Percentiles rank a stretch among this genome's conserved stretches.
Evolutionary conservation across 257 asterid species (phyloP).

Genomic region (Nicotiana obtusifolia): DNA sequence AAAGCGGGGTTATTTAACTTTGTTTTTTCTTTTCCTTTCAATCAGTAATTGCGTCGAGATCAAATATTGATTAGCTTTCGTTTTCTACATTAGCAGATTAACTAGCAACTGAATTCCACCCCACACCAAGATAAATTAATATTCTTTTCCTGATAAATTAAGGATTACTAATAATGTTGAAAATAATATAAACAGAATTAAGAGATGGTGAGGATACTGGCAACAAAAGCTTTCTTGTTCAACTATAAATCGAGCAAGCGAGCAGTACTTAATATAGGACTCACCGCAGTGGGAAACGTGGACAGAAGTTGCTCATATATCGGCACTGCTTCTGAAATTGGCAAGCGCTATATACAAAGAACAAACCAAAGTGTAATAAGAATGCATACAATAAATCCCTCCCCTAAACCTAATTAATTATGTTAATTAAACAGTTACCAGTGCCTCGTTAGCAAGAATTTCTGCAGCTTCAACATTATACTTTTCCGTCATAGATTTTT

Average conservation of each 20-base stretch:
- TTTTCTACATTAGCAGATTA: slow-evolving; percentile 3
- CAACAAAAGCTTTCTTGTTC: not conserved
- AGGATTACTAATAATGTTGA: not conserved
- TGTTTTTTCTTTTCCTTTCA: not conserved
- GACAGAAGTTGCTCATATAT: slow-evolving; percentile 80
- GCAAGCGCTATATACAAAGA: slow-evolving; percentile 45
- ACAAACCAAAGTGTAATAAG: not conserved
- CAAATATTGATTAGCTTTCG: not conserved
- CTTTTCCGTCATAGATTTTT: slow-evolving; percentile 39
- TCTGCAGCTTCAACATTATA: slow-evolving; percentile 78
- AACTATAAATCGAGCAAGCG: not conserved
- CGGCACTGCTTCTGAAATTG: slow-evolving; percentile 69
- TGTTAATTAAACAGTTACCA: slow-evolving; percentile 35
- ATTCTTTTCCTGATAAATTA: too few relatives aligned
- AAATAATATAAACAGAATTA: not conserved
- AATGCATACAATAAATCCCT: not conserved
- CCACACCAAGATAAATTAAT: not conserved
- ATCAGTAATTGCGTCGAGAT: not conserved
- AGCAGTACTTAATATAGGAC: not conserved
- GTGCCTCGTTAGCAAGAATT: slow-evolving; percentile 73
- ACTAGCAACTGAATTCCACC: not conserved
- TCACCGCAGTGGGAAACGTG: slow-evolving; percentile 81
- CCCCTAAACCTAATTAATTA: not conserved
- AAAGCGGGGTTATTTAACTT: not conserved
- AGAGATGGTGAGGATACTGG: not conserved